Conservation (phyloP, 2,329 filamentous ascomycete species). For the Pyricularia pennisetigena region DNA sequence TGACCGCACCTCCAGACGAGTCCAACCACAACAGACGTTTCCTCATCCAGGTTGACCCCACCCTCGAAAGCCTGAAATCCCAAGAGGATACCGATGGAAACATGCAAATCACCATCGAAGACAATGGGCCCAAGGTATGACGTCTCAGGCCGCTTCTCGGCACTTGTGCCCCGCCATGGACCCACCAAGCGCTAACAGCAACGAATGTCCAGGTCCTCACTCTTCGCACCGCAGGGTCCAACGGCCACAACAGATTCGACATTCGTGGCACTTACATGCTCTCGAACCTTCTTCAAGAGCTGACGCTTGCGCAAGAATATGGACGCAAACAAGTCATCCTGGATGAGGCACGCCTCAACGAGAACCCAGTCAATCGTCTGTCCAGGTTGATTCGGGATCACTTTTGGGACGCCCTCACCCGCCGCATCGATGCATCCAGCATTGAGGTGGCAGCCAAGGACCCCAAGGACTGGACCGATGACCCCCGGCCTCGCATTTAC, state of each 20-base stretch:
- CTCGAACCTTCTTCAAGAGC: slow-evolving; percentile 89
- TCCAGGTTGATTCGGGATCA: slow-evolving; percentile 78
- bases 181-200: background rate
- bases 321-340: slow-evolving; percentile 83
- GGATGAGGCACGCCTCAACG: slow-evolving; percentile 82
- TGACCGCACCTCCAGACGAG: slow-evolving; percentile 46
- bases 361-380: slow-evolving; percentile 87
- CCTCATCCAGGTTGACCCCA: slow-evolving; percentile 77
- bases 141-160: background rate
- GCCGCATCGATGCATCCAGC: slow-evolving; percentile 79
- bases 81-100: slow-evolving; percentile 92
- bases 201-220: slow-evolving; percentile 35
- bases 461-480: slow-evolving; percentile 89
- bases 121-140: slow-evolving; percentile 76
- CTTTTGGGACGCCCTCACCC: slow-evolving; percentile 88
- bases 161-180: background rate
- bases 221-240: slow-evolving; percentile 75
- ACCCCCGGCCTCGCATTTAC: slow-evolving; percentile 87
- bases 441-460: slow-evolving; percentile 81
- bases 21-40: slow-evolving; percentile 62
- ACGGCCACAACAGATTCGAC: slow-evolving; percentile 79
- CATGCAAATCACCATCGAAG: slow-evolving; percentile 96
- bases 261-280: slow-evolving; percentile 95
- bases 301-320: slow-evolving; percentile 85
- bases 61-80: slow-evolving; percentile 65